Evolutionary conservation across 2,329 filamentous ascomycete species (phyloP), one percentile per base, ranked within the genome.

Genomic region (Apiospora arundinis): DNA sequence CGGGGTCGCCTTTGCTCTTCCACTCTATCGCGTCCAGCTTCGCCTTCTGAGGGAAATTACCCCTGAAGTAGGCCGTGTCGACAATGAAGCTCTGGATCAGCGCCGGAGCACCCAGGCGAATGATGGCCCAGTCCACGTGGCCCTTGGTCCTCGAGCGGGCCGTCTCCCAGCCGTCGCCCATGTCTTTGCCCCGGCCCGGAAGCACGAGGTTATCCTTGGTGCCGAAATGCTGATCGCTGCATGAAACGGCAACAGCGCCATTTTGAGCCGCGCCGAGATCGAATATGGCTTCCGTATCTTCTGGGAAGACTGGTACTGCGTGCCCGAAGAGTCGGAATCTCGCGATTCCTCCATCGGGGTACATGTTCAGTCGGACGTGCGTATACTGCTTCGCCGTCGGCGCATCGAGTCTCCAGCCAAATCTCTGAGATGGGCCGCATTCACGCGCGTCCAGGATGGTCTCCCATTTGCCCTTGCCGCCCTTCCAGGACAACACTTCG

Each of bases 91-190:
- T 90, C 77, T 91, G 88, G 73, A 93, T 87, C 72, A 85, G 85
- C 9, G 90, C 92, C 5, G 89, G 86, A 0, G 89, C 88, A 32
- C 93, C 93, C 25, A 96, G 88, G 67, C 89, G 88, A 74, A 96
- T 89, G 75, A 95, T 90, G n/a, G 91, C 86, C 93, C 94, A 96
- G 81, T 96, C 93, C 25, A 93, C 83, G 81, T 96, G 93, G 63
- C 86, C 90, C 80, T 89, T 90, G 68, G 87, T 90, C 68, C 94
- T 85, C 46, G 92, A 94, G 70, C 93, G 88, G 75, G 92, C 90
- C 70, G 93, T 96, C 83, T 96, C 93, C 93, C 94, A 96, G 9
- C 93, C 94, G 80, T 95, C 93, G 68, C 93, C 92, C 93, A 96
- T 96, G 82, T 96, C 92, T 80, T 92, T 91, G 56, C 93, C 93